Evolutionary conservation across 208 protist species (phyloP).

Genomic region (Crithidia expoeki): DNA sequence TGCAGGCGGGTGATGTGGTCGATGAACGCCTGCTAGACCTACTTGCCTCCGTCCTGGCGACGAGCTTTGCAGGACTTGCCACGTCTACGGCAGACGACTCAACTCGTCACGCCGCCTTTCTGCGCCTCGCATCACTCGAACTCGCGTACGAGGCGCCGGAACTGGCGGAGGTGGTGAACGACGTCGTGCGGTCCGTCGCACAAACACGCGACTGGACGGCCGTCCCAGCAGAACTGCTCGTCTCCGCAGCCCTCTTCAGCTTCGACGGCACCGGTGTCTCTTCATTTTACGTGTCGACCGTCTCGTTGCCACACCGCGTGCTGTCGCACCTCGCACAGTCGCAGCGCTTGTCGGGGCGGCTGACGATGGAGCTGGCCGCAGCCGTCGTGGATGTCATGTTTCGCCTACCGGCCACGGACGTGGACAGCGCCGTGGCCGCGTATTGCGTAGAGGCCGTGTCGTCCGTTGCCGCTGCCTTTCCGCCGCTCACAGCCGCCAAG

Average conservation of each 20-base stretch:
- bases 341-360: conserved; percentile 1
- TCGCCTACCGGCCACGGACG: background rate
- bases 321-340: conserved; percentile 26
- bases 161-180: conserved; percentile 31
- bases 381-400: conserved; percentile 14
- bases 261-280: conserved; percentile 9
- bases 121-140: conserved; percentile 39
- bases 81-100: background rate
- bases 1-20: conserved; percentile 25
- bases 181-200: conserved; percentile 35
- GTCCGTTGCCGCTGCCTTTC: background rate
- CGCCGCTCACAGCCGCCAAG: background rate
- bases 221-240: conserved; percentile 13
- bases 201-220: conserved; percentile 2
- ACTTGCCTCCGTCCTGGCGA: conserved; percentile 31
- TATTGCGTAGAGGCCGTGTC: conserved; percentile 13
- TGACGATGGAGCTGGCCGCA: conserved; percentile 7
- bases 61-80: conserved; percentile 5
- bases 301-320: conserved; percentile 23
- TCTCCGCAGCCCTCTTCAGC: conserved; percentile 21
- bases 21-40: conserved; percentile 55
- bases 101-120: conserved; percentile 4
- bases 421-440: background rate
- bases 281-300: background rate
- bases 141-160: conserved; percentile 46